Base-by-base conservation (phyloP, 2,329 filamentous ascomycete genomes). In the Aspergillus sp. region DNA sequence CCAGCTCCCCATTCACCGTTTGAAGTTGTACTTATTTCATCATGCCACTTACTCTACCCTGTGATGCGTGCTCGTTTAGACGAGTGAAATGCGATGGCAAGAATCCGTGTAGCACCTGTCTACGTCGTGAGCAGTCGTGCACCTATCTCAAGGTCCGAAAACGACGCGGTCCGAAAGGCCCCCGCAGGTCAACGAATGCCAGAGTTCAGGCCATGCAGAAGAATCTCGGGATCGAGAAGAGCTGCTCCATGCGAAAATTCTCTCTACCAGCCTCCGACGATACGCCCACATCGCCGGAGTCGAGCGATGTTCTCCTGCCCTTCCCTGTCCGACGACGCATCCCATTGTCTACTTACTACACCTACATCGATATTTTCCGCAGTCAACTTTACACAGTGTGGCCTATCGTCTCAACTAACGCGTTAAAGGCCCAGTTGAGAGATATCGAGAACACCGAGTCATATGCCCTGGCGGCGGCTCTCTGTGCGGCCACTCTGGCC, bases 101-200 rank as follows among this genome's bases (percentile, higher is more conserved):
- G 11, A 53, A 53, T 19, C 55, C 55, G 12, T 57, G 55, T 45
- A 47, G 55, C 31, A 57, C 55, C 39, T 57, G 55, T 41, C 37
- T 53, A 19, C 44, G 49, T 3, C 55, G 55, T 27, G 44, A 52
- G 14, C 55, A 57, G 44, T 27, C 55, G 31, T 57, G 55, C 44
- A 57, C 55, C 21, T 54, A 57, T 47, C 50, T 57, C 27, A 53
- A 54, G 35, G 44, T 57, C 45, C 55, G 55, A 40, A 57, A 57
- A 40, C 55, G 50, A 45, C 55, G 55, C 14, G 55, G 55, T 15
- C 55, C 55, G 15, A 57, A 57, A 40, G 55, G 55, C 4, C 50
- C 55, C 33, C 21, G 55, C 9, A 53, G 31, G 19, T 49, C 50
- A 27, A 52, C 55, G 8, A 54, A 53, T 39, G 50, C 44, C 37